Conservation (phyloP, 805 yeast genomes). For the Starmerella gropengiesseri region DNA sequence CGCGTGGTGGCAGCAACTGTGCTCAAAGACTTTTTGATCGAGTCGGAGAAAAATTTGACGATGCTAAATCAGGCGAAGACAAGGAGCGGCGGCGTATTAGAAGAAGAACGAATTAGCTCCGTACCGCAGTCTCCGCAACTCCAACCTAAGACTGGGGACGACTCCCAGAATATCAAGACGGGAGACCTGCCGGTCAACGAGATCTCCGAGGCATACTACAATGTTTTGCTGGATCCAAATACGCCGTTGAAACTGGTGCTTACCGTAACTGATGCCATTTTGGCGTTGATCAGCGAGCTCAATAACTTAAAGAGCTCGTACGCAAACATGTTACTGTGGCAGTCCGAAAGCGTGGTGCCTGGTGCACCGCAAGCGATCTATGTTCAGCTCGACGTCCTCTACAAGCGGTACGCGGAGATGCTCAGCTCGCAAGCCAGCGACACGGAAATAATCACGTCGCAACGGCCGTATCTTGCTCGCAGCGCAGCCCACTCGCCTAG, state of each 20-base stretch:
- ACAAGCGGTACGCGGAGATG: background rate
- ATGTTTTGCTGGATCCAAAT: slow-evolving; percentile 3
- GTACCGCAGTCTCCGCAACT: slow-evolving; percentile 2
- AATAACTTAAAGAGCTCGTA: slow-evolving; percentile 1
- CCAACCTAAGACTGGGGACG: background rate
- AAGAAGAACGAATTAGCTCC: background rate
- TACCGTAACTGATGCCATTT: slow-evolving; percentile 10
- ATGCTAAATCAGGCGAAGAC: background rate
- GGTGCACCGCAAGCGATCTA: slow-evolving; percentile 1
- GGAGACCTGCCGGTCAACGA: slow-evolving; percentile 11
- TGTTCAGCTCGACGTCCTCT: background rate
- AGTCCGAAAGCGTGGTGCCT: background rate
- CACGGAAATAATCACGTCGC: too few species aligned
- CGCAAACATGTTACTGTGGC: slow-evolving; percentile 7
- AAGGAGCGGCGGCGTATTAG: background rate
- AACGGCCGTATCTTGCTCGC: background rate
- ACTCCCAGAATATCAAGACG: background rate
- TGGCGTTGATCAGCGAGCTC: slow-evolving; percentile 6
- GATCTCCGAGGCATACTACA: slow-evolving; percentile 12
- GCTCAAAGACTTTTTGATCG: slow-evolving; percentile 24
- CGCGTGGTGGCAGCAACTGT: slow-evolving; percentile 31
- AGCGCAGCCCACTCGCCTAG: background rate
- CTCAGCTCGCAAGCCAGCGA: background rate
- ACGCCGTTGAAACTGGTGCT: slow-evolving; percentile 12
- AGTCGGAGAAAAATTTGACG: background rate